These are phyloP conservation scores for Phialemoniopsis sp. DNA, from an alignment of 2,329 filamentous ascomycete species.

Conservation along the genomic window DNA sequence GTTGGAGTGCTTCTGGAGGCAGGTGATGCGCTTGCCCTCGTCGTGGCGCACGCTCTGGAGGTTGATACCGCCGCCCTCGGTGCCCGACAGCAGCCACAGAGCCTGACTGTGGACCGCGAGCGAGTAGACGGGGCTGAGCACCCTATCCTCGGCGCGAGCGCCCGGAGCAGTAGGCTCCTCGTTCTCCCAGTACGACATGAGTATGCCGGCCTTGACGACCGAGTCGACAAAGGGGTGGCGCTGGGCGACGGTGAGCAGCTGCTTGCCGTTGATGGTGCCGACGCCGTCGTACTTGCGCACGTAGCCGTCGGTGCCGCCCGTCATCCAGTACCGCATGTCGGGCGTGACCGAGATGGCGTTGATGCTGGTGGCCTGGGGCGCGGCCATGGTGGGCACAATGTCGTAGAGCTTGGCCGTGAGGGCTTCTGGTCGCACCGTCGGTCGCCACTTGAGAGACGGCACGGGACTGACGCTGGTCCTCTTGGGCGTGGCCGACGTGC, in stretches of 20 bases:
- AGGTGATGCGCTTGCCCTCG: conserved; percentile 84
- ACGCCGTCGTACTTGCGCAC: conserved; percentile 96
- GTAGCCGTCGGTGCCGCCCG: conserved; percentile 89
- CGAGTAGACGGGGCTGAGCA: conserved; percentile 89
- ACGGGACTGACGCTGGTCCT: conserved; percentile 18
- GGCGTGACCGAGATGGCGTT: conserved; percentile 90
- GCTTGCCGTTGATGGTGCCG: conserved; percentile 91
- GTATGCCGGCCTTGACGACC: conserved; percentile 88
- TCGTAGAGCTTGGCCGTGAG: conserved; percentile 81
- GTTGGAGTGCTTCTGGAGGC: conserved; percentile 78
- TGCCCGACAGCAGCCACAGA: conserved; percentile 84
- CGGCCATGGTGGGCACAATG: conserved; percentile 94
- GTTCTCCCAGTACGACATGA: conserved; percentile 98
- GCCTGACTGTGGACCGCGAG: conserved; percentile 86
- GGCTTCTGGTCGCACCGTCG: conserved; percentile 70
- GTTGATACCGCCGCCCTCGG: conserved; percentile 90
- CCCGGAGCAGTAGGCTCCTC: conserved; percentile 61
- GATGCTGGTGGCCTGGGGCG: conserved; percentile 91
- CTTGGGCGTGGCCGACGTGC: conserved; percentile 23
- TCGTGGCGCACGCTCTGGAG: conserved; percentile 90
- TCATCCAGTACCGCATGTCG: conserved; percentile 93
- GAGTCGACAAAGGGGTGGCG: conserved; percentile 96
- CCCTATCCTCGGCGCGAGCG: conserved; percentile 50
- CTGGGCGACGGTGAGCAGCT: conserved; percentile 90
- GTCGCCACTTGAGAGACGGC: conserved; percentile 36